phyloP scores from a whole-genome alignment of 352 stramenopile species.

The Globisporangium solare region DNA sequence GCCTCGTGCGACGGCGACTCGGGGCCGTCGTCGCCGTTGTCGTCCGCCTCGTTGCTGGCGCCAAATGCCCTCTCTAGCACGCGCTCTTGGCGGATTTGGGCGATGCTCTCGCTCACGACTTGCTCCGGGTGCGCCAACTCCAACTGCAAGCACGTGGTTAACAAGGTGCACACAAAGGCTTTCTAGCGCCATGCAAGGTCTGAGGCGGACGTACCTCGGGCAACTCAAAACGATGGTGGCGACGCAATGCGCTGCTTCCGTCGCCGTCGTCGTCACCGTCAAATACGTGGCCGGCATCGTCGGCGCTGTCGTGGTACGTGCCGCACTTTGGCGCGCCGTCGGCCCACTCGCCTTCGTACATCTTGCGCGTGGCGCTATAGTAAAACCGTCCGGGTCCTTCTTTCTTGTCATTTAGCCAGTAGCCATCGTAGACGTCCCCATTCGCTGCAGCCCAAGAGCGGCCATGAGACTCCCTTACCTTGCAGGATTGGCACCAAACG shows the following conservation, averaged over 20 bases:
- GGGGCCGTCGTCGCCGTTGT: conserved; percentile 6
- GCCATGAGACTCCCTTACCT: conserved; percentile 9
- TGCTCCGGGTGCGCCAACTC: conserved; percentile 64
- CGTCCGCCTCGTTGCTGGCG: conserved; percentile 14
- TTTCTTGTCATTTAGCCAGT: conserved; percentile 87
- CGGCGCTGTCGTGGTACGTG: conserved; percentile 42
- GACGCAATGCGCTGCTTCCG: conserved; percentile 2
- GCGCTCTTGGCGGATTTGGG: conserved; percentile 60
- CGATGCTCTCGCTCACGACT: conserved; percentile 72
- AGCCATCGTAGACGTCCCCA: conserved; percentile 83
- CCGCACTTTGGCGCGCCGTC: conserved; percentile 73
- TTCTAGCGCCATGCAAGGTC: background rate
- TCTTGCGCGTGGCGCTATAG: conserved; percentile 84
- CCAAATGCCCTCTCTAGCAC: conserved; percentile 44
- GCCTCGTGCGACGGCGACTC: conserved; percentile 12
- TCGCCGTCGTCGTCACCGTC: conserved; percentile 3
- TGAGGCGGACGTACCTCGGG: conserved; percentile 41
- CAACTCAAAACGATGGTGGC: conserved; percentile 52
- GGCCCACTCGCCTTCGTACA: conserved; percentile 87
- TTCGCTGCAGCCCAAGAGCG: conserved; percentile 38
- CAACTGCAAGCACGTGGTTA: conserved; percentile 25
- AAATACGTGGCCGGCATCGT: background rate
- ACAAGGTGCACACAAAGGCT: background rate
- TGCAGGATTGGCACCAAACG: no score
- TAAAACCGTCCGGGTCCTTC: conserved; percentile 81